Conservation (phyloP, 1,139 yeast genomes). For the Yamadazyma siamensis region DNA sequence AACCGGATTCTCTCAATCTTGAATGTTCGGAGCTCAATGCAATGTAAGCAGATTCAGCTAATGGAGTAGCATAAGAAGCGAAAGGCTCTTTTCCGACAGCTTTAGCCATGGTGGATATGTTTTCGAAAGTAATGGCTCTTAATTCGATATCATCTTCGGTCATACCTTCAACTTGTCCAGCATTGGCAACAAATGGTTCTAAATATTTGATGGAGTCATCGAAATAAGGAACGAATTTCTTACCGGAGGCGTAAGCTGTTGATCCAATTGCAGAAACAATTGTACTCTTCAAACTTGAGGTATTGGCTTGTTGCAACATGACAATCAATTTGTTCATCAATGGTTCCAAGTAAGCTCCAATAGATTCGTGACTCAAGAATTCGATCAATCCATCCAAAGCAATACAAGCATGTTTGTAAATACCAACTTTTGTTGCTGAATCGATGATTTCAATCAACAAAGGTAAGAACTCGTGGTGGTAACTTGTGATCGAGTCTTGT, state of each 20-base stretch:
- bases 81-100: constrained; percentile 93
- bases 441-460: constrained; percentile 85
- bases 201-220: constrained; percentile 73
- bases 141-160: constrained; percentile 78
- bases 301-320: constrained; percentile 68
- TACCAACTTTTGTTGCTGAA: constrained; percentile 75
- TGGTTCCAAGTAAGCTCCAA: constrained; percentile 77
- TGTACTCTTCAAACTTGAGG: constrained; percentile 74
- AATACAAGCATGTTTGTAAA: constrained; percentile 86
- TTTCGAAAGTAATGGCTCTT: constrained; percentile 89
- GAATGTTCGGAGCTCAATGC: constrained; percentile 77
- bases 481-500: constrained; percentile 79
- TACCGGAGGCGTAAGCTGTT: constrained; percentile 93
- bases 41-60: constrained; percentile 83
- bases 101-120: constrained; percentile 91
- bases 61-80: constrained; percentile 80
- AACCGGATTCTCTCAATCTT: constrained; percentile 91
- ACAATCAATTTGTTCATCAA: constrained; percentile 85
- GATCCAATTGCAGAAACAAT: constrained; percentile 97
- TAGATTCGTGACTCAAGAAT: constrained; percentile 84
- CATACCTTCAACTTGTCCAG: constrained; percentile 65
- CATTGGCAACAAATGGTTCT: constrained; percentile 72
- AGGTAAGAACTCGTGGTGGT: constrained; percentile 80
- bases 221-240: constrained; percentile 81
- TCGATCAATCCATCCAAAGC: constrained; percentile 92